Percentiles rank a stretch among this genome's conserved stretches.
phyloP scores from a whole-genome alignment of 345 rosid species.

The Populus pruinosa region DNA sequence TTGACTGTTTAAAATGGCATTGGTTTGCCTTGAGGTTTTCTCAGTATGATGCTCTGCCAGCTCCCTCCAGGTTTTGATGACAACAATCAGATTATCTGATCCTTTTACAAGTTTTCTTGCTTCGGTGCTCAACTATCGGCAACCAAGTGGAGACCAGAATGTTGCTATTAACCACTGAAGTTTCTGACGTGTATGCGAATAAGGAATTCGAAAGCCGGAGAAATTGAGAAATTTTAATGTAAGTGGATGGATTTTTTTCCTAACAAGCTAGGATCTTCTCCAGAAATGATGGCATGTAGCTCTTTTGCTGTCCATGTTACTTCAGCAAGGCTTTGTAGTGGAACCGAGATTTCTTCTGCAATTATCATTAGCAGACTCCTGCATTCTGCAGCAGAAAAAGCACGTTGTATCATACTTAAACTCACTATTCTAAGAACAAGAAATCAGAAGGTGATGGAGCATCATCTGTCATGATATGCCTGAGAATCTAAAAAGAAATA shows the following conservation, averaged over 20 bases:
- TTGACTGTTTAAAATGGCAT: too few species aligned
- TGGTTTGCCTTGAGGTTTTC: too few species aligned
- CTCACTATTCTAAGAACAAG: not conserved
- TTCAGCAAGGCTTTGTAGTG: conserved; percentile 35
- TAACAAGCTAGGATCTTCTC: conserved; percentile 18
- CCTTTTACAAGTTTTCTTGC: too few species aligned
- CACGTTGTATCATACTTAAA: not conserved
- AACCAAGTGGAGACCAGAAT: too few species aligned
- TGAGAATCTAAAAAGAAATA: too few species aligned
- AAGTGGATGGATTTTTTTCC: not conserved
- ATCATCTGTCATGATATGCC: too few species aligned
- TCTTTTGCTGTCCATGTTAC: conserved; percentile 50
- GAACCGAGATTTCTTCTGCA: conserved; percentile 40
- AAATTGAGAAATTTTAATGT: not conserved
- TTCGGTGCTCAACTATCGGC: too few species aligned
- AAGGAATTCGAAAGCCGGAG: not conserved
- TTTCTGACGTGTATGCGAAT: not conserved
- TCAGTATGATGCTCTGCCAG: too few species aligned
- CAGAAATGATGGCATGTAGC: conserved; percentile 26
- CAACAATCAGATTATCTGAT: too few species aligned
- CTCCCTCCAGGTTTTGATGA: too few species aligned
- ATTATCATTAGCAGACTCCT: conserved; percentile 39
- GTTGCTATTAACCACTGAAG: too few species aligned
- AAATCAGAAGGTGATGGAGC: too few species aligned
- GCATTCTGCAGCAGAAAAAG: conserved; percentile 42